A percentile compares a stretch with the other conserved stretches of the same genome.
These are phyloP conservation scores for Agrostemma githago DNA, from an alignment of 148 eudicot genomes.

Conservation along the genomic window DNA sequence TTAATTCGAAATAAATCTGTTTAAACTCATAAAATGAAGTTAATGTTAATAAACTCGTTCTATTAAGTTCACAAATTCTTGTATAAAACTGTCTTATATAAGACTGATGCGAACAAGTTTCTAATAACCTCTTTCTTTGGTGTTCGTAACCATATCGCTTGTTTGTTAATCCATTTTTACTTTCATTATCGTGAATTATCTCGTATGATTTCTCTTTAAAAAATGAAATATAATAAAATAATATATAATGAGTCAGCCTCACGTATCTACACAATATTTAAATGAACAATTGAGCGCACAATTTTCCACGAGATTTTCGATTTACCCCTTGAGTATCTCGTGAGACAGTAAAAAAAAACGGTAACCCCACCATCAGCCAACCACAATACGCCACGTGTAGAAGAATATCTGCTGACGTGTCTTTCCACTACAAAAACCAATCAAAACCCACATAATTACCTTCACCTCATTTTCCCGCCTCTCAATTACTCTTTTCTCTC, in stretches of 20 bases:
- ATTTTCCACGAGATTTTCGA: background rate
- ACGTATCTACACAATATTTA: background rate
- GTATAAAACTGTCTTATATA: too few relatives aligned
- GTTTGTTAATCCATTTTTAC: too few relatives aligned
- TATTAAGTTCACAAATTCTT: too few relatives aligned
- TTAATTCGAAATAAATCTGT: too few relatives aligned
- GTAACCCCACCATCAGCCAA: background rate
- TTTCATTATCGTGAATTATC: too few relatives aligned
- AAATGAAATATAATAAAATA: too few relatives aligned
- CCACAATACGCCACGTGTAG: background rate
- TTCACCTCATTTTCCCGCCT: slow-evolving; percentile 11
- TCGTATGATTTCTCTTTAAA: too few relatives aligned
- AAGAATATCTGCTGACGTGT: slow-evolving; percentile 5
- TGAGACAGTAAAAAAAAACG: background rate
- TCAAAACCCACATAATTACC: background rate
- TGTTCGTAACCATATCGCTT: too few relatives aligned
- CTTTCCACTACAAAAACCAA: background rate
- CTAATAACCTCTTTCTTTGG: too few relatives aligned
- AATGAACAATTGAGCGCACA: background rate
- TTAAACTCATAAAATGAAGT: too few relatives aligned
- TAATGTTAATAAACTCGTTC: too few relatives aligned
- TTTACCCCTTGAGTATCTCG: background rate
- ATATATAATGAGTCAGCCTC: background rate
- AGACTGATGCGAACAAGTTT: too few relatives aligned
- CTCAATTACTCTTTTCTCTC: background rate